phyloP scores from a whole-genome alignment of 2,329 filamentous ascomycete genomes.

The Talaromyces sp. region DNA sequence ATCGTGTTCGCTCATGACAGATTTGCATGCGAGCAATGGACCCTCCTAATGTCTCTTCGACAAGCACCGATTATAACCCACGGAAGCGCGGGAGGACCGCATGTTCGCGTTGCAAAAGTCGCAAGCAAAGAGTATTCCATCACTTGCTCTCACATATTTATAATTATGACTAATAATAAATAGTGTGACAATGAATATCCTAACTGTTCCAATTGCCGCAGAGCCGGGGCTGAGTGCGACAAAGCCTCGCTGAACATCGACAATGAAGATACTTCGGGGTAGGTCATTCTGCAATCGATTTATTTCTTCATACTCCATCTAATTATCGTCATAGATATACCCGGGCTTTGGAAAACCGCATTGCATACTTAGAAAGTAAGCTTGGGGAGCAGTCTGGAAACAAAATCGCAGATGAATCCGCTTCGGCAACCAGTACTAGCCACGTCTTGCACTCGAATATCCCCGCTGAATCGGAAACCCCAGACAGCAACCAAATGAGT shows the following conservation, averaged over 20 bases:
- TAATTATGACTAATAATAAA: not conserved
- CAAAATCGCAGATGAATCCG: constrained; percentile 9
- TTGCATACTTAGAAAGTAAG: constrained; percentile 36
- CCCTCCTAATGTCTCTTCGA: constrained; percentile 13
- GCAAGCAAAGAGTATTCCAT: constrained; percentile 40
- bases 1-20: not conserved
- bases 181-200: constrained; percentile 45
- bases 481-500: constrained; percentile 15
- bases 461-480: constrained; percentile 21
- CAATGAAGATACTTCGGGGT: constrained; percentile 31
- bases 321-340: constrained; percentile 31
- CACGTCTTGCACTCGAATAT: constrained; percentile 17
- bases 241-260: constrained; percentile 39
- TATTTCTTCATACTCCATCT: constrained; percentile 2
- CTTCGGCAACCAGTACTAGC: constrained; percentile 13
- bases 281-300: not conserved
- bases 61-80: constrained; percentile 34
- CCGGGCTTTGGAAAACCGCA: constrained; percentile 38
- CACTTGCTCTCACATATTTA: not conserved
- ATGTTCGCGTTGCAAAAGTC: constrained; percentile 43
- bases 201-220: constrained; percentile 42
- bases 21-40: not conserved
- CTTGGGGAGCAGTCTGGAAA: constrained; percentile 18
- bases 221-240: constrained; percentile 39
- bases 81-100: constrained; percentile 43